Percentiles rank a stretch among this genome's conserved stretches.
Conservation (phyloP, 2,329 filamentous ascomycete species). For the Colletotrichum paranaense region DNA sequence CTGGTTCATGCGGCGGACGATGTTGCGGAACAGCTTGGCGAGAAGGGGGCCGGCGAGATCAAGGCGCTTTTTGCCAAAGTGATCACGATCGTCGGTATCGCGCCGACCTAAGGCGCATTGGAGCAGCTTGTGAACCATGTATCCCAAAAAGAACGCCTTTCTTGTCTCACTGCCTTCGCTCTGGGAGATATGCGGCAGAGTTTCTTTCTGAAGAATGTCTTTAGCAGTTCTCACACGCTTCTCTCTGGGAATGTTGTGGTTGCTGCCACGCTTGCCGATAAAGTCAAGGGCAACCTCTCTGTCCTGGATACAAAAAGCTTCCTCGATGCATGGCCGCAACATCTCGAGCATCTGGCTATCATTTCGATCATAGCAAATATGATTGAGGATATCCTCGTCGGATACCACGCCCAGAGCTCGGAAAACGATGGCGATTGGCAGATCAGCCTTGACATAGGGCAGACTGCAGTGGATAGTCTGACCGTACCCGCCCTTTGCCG, state of each 20-base stretch:
- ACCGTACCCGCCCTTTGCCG: constrained; percentile 82
- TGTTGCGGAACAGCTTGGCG: constrained; percentile 93
- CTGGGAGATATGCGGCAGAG: constrained; percentile 96
- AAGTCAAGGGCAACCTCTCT: constrained; percentile 93
- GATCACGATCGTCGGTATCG: constrained; percentile 96
- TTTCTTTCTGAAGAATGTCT: constrained; percentile 97
- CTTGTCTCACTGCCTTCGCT: constrained; percentile 92
- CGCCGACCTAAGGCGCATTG: constrained; percentile 93
- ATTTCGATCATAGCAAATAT: constrained; percentile 95
- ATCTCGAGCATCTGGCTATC: constrained; percentile 98
- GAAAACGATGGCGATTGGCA: constrained; percentile 96
- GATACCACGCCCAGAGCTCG: constrained; percentile 95
- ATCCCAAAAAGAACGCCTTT: constrained; percentile 98
- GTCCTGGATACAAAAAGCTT: constrained; percentile 96
- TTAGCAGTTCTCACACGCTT: constrained; percentile 92
- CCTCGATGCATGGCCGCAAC: constrained; percentile 96
- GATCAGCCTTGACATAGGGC: constrained; percentile 92
- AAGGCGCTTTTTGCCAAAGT: constrained; percentile 98
- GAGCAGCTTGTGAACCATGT: constrained; percentile 97
- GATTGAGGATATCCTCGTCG: constrained; percentile 97
- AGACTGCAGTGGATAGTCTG: constrained; percentile 91
- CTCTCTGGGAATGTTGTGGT: constrained; percentile 72
- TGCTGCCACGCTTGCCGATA: constrained; percentile 89
- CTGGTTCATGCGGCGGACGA: constrained; percentile 90
- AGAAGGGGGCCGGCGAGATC: constrained; percentile 94